These are phyloP conservation scores for Backusella westeae DNA, from an alignment of 192 early-diverging fungal species.

Conservation along the genomic window DNA sequence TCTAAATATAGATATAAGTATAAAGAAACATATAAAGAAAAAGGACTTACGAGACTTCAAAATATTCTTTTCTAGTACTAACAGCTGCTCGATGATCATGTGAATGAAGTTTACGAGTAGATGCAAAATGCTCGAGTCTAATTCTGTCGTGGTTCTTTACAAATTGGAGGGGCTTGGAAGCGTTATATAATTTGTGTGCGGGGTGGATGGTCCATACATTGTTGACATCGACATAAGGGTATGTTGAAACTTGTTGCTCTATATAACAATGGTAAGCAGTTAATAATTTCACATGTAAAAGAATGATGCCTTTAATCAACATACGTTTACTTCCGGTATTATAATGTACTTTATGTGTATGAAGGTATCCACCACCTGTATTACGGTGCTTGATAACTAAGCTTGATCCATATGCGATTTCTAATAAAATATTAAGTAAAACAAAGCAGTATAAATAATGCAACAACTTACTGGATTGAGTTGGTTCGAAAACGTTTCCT, in stretches of 20 bases:
- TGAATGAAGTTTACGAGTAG: conserved; percentile 61
- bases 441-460: background rate
- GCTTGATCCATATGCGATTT: conserved; percentile 65
- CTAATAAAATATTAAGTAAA: conserved; percentile 13
- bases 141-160: conserved; percentile 73
- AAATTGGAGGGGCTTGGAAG: conserved; percentile 40
- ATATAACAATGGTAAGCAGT: conserved; percentile 2
- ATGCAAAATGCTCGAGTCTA: conserved; percentile 66
- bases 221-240: conserved; percentile 83
- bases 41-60: conserved; percentile 56
- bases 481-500: conserved; percentile 58
- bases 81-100: conserved; percentile 69
- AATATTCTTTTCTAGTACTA: conserved; percentile 61
- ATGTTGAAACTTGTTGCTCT: conserved; percentile 78
- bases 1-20: conserved; percentile 12
- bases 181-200: background rate
- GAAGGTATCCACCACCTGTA: conserved; percentile 76
- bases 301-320: background rate
- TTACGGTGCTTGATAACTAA: conserved; percentile 64
- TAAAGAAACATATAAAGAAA: background rate
- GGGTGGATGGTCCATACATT: conserved; percentile 70
- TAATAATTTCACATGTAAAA: background rate
- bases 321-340: conserved; percentile 72
- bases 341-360: conserved; percentile 68
- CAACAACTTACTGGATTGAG: conserved; percentile 40